A percentile compares a stretch with the other conserved stretches of the same genome.
Evolutionary conservation across 441 rosid species (phyloP).

Genomic region (Adansonia madagascariensis): DNA sequence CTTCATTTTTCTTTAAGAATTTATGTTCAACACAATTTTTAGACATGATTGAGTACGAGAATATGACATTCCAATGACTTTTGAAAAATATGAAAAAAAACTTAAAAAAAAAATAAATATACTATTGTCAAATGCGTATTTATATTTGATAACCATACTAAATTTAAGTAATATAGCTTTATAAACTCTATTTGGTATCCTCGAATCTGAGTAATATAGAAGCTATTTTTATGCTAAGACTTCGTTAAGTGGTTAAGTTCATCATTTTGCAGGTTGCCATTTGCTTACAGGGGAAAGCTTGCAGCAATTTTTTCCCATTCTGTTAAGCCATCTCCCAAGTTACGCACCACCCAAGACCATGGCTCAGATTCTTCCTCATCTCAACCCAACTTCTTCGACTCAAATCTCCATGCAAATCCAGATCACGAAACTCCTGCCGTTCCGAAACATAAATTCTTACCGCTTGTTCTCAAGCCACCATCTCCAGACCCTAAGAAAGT

Average conservation of each 20-base stretch:
- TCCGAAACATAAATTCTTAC: slow-evolving; percentile 10
- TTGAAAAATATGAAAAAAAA: neutral
- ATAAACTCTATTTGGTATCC: no score
- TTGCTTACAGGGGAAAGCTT: slow-evolving; percentile 21
- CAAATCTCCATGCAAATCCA: slow-evolving; percentile 26
- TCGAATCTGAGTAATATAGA: neutral
- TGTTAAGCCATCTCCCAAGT: slow-evolving; percentile 16
- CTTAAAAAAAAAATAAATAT: neutral
- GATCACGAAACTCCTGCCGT: slow-evolving; percentile 36
- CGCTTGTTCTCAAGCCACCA: slow-evolving; percentile 23
- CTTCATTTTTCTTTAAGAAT: no score
- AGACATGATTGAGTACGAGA: no score
- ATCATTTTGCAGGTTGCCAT: slow-evolving; percentile 19
- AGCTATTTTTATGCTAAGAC: neutral
- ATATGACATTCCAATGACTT: no score
- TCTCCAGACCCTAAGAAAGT: slow-evolving; percentile 39
- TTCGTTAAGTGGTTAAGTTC: slow-evolving; percentile 1
- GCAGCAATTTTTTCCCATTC: slow-evolving; percentile 23
- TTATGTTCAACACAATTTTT: no score
- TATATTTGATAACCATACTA: no score
- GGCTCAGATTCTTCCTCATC: slow-evolving; percentile 21
- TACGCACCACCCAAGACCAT: slow-evolving; percentile 24
- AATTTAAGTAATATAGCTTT: no score
- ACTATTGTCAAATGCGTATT: neutral
- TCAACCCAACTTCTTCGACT: slow-evolving; percentile 26